Conservation (phyloP, 2,329 filamentous ascomycete genomes). For the Rugonectria rugulosa region DNA sequence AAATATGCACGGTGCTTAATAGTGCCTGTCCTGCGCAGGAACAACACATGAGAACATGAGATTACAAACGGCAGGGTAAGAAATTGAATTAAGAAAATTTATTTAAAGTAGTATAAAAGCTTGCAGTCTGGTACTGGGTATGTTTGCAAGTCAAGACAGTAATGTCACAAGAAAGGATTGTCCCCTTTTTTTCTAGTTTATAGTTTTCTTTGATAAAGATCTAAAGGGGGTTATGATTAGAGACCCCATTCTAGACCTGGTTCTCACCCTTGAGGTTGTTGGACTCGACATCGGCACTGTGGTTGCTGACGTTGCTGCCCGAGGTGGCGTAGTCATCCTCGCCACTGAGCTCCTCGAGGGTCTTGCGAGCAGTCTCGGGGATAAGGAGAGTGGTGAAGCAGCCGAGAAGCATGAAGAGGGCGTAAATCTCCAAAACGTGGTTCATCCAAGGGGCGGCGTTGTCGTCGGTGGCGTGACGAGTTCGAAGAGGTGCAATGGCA, state of each 20-base stretch:
- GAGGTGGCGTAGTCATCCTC: constrained; percentile 45
- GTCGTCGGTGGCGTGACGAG: constrained; percentile 48
- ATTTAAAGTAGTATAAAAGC: constrained; percentile 12
- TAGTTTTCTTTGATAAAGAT: neutral
- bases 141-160: constrained; percentile 14
- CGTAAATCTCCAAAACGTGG: constrained; percentile 78
- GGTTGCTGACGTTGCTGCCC: neutral
- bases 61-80: neutral
- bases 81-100: constrained; percentile 17
- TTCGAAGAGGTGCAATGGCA: constrained; percentile 63
- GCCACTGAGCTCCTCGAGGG: constrained; percentile 68
- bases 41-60: no score
- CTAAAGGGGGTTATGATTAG: neutral
- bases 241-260: constrained; percentile 18
- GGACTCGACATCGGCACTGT: constrained; percentile 21
- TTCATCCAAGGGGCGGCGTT: constrained; percentile 71
- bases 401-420: constrained; percentile 79
- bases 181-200: constrained; percentile 11
- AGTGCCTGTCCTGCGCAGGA: no score
- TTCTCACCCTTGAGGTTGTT: constrained; percentile 23
- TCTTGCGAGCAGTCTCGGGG: constrained; percentile 77
- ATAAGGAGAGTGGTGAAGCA: constrained; percentile 74
- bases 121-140: constrained; percentile 19
- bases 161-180: constrained; percentile 16
- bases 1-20: no score